Conservation (phyloP, 176 grass and related monocot species). For the Oryza coarctata region DNA sequence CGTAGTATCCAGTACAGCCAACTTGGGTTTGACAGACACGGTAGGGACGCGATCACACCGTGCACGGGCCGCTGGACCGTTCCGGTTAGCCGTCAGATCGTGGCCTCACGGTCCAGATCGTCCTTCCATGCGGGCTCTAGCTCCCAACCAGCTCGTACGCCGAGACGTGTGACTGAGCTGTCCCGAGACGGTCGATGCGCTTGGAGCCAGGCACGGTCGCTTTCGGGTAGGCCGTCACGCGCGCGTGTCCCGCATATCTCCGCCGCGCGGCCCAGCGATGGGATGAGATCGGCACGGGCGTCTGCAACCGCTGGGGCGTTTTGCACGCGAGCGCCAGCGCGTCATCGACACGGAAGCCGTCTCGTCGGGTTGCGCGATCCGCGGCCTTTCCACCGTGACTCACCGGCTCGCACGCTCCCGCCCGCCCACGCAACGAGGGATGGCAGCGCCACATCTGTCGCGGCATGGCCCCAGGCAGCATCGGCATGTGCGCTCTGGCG, state of each 20-base stretch:
- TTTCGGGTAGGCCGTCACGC: not conserved
- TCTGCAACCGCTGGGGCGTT: not conserved
- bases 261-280: not conserved
- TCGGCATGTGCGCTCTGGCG: slow-evolving; percentile 23
- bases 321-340: not conserved
- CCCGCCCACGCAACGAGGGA: not conserved
- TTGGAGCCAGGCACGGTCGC: slow-evolving; percentile 15
- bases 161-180: not conserved
- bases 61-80: slow-evolving; percentile 21
- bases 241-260: not conserved
- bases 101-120: not conserved
- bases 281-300: not conserved
- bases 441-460: not conserved
- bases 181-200: slow-evolving; percentile 4
- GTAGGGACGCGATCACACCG: not conserved
- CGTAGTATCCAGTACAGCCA: slow-evolving; percentile 3
- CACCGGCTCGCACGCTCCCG: too few species aligned
- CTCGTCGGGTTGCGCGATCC: slow-evolving; percentile 3
- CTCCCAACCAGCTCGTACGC: not conserved
- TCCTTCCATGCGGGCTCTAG: not conserved
- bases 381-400: too few species aligned
- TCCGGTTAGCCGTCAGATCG: not conserved
- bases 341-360: not conserved
- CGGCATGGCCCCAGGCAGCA: not conserved
- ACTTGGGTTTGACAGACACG: slow-evolving; percentile 10